phyloP scores from a whole-genome alignment of 106 monocot genomes.

The Platanthera zijinensis region DNA sequence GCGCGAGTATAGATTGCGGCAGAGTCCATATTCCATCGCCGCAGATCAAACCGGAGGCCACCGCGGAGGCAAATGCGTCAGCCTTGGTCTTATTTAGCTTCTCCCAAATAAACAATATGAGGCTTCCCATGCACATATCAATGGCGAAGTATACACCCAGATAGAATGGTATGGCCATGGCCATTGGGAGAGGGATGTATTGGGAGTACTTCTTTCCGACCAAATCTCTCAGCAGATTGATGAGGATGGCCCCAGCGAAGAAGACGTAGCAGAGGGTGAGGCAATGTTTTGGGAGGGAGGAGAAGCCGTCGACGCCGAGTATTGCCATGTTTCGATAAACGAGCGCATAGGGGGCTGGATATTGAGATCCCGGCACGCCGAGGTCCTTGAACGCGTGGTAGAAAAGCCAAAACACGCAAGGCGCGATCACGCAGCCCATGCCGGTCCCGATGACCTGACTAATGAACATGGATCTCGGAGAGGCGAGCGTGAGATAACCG shows the following conservation, averaged over 20 bases:
- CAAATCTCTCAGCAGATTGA: constrained; percentile 15
- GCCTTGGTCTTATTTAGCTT: constrained; percentile 15
- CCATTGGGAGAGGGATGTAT: constrained; percentile 24
- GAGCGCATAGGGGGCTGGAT: constrained; percentile 34
- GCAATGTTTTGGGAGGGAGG: constrained; percentile 18
- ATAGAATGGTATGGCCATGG: constrained; percentile 23
- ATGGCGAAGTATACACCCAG: constrained; percentile 19
- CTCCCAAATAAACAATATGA: constrained; percentile 23
- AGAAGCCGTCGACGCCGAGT: constrained; percentile 28
- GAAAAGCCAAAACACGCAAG: constrained; percentile 42
- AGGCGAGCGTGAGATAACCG: constrained; percentile 45
- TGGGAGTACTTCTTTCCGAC: constrained; percentile 9
- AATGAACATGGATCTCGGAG: constrained; percentile 51
- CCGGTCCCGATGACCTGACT: constrained; percentile 55
- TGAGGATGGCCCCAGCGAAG: constrained; percentile 12
- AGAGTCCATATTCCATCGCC: constrained; percentile 26
- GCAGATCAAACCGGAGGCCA: constrained; percentile 26
- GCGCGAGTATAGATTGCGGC: constrained; percentile 12
- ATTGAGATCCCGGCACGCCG: constrained; percentile 12
- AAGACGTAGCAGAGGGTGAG: constrained; percentile 23
- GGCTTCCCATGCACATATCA: constrained; percentile 25
- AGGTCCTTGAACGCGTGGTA: constrained; percentile 31
- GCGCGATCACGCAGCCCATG: constrained; percentile 54
- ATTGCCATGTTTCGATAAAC: constrained; percentile 43
- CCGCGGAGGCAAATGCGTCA: constrained; percentile 7